Percentiles rank a stretch among this genome's conserved stretches.
Evolutionary conservation across 495 filamentous ascomycete genomes (phyloP).

Genomic region (Oleoguttula mirabilis): DNA sequence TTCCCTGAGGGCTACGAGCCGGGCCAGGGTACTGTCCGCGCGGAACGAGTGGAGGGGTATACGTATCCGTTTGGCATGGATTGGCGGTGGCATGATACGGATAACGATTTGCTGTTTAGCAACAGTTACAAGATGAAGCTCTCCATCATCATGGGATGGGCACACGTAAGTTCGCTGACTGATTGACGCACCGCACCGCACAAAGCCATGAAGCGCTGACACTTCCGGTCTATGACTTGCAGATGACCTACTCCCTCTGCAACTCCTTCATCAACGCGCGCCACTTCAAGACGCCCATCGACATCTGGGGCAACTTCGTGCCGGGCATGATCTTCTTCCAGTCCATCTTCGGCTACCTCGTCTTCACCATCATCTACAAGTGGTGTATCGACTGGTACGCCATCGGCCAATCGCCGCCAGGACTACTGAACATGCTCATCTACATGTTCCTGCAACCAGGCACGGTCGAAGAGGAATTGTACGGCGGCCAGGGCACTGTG

Average conservation of each 20-base stretch:
- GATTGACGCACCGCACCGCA: neutral
- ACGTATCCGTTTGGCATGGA: slow-evolving; percentile 93
- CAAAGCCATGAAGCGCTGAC: too few species aligned
- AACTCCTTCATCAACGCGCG: slow-evolving; percentile 85
- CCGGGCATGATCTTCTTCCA: slow-evolving; percentile 99
- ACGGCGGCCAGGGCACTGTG: slow-evolving; percentile 58
- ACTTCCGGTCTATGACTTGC: slow-evolving; percentile 12
- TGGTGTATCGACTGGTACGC: slow-evolving; percentile 84
- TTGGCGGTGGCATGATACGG: slow-evolving; percentile 91
- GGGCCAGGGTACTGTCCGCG: slow-evolving; percentile 45
- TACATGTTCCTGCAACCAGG: slow-evolving; percentile 96
- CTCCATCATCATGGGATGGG: slow-evolving; percentile 89
- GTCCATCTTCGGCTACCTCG: slow-evolving; percentile 94
- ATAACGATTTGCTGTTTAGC: slow-evolving; percentile 84
- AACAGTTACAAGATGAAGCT: slow-evolving; percentile 99
- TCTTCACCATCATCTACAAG: slow-evolving; percentile 89
- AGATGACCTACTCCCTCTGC: slow-evolving; percentile 95
- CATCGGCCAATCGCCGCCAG: slow-evolving; percentile 55
- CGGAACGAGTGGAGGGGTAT: slow-evolving; percentile 54
- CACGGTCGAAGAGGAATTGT: slow-evolving; percentile 58
- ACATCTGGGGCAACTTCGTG: slow-evolving; percentile 93
- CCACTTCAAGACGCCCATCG: slow-evolving; percentile 85
- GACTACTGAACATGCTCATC: slow-evolving; percentile 95
- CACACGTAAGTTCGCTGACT: slow-evolving; percentile 47
- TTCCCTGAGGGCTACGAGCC: slow-evolving; percentile 49